These are phyloP conservation scores for Rhododendron griersonianum DNA, from an alignment of 148 eudicot species.

Conservation along the genomic window DNA sequence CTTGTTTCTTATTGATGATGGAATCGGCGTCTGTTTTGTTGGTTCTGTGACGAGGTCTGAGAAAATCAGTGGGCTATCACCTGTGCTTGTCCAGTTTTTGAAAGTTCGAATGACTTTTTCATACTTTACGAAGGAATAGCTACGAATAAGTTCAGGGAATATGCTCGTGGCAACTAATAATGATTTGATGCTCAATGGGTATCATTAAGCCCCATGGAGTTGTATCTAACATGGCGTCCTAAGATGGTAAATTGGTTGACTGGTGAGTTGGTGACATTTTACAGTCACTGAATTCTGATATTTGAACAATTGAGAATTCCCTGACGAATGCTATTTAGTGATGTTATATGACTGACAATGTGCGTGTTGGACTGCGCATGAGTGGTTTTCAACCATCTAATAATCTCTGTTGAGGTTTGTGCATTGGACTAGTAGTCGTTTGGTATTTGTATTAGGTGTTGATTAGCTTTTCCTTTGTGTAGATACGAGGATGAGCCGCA, in stretches of 20 bases:
- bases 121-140: neutral
- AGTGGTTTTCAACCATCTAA: neutral
- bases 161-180: neutral
- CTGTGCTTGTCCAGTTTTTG: neutral
- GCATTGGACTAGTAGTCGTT: neutral
- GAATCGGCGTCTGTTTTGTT: neutral
- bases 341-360: neutral
- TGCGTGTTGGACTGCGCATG: neutral
- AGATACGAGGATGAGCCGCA: constrained; percentile 50
- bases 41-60: neutral
- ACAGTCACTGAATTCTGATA: neutral
- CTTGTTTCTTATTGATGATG: neutral
- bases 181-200: neutral
- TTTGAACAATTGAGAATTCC: neutral
- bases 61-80: neutral
- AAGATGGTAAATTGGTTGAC: neutral
- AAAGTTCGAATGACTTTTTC: neutral
- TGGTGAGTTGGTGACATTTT: neutral
- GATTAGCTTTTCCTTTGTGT: constrained; percentile 5
- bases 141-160: neutral
- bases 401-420: neutral
- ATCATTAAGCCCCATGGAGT: neutral
- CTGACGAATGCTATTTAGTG: neutral
- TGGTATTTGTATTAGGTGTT: neutral
- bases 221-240: neutral